Evolutionary conservation across 805 yeast genomes (phyloP).

Genomic region (Kodamaea laetipori): DNA sequence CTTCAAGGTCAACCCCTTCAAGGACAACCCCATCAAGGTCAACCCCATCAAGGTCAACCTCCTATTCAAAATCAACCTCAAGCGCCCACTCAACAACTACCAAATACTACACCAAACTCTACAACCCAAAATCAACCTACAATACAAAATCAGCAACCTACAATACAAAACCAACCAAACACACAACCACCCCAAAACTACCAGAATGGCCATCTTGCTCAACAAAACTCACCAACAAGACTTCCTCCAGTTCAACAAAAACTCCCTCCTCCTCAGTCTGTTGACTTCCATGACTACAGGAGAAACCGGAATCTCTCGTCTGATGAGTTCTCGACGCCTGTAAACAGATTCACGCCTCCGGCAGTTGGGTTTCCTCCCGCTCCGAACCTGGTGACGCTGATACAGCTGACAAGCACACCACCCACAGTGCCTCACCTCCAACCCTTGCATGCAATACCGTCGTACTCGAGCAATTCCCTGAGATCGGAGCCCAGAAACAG

Average conservation of each 20-base stretch:
- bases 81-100: constrained; percentile 1
- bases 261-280: constrained; percentile 8
- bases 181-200: constrained; percentile 6
- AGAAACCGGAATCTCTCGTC: not conserved
- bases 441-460: not conserved
- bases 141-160: constrained; percentile 13
- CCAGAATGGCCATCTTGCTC: not conserved
- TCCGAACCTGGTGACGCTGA: not conserved
- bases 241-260: constrained; percentile 4
- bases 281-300: constrained; percentile 4
- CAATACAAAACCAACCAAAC: constrained; percentile 5
- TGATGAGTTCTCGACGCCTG: constrained; percentile 1
- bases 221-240: not conserved
- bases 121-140: constrained; percentile 8
- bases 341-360: not conserved
- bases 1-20: not conserved
- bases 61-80: constrained; percentile 1
- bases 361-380: not conserved
- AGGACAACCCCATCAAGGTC: not conserved
- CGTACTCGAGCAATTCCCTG: not conserved
- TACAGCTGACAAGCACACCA: constrained; percentile 1
- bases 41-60: no score
- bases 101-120: not conserved
- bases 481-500: no score
- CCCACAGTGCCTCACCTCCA: not conserved